phyloP scores from a whole-genome alignment of 2,329 filamentous ascomycete genomes.

The Penicillium sp. region DNA sequence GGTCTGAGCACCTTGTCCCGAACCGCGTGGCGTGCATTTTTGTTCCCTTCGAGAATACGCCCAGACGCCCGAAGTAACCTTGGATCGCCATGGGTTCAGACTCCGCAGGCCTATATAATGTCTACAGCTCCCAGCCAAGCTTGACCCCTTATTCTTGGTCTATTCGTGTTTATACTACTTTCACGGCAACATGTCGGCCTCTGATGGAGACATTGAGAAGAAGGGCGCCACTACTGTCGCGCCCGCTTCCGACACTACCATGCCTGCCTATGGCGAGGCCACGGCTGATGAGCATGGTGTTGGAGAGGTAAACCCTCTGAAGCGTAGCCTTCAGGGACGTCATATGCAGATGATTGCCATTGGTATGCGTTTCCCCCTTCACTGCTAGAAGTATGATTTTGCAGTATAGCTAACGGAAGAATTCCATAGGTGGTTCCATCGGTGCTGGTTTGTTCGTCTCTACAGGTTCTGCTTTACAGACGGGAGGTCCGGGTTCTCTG shows the following conservation, averaged over 20 bases:
- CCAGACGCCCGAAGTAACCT: neutral
- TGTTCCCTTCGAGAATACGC: neutral
- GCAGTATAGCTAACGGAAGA: neutral
- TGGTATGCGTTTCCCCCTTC: slow-evolving; percentile 19
- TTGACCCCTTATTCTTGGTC: neutral
- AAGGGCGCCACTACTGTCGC: slow-evolving; percentile 8
- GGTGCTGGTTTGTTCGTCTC: slow-evolving; percentile 45
- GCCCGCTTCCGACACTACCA: neutral
- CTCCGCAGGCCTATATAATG: neutral
- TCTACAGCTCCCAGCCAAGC: neutral
- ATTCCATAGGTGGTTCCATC: slow-evolving; percentile 31
- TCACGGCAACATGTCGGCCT: slow-evolving; percentile 8
- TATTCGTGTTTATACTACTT: neutral
- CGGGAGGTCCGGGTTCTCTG: slow-evolving; percentile 39
- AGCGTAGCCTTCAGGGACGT: slow-evolving; percentile 29
- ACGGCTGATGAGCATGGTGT: neutral
- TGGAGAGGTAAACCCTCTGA: slow-evolving; percentile 24
- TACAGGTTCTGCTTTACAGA: slow-evolving; percentile 36
- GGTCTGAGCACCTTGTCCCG: neutral
- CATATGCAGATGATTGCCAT: slow-evolving; percentile 45
- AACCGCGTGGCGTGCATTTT: neutral
- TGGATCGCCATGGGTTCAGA: neutral
- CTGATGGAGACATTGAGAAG: slow-evolving; percentile 17
- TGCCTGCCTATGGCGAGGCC: slow-evolving; percentile 2
- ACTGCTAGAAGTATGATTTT: neutral